Evolutionary conservation across 345 rosid species (phyloP), one percentile per base, ranked within the genome.

Genomic region (Noccaea caerulescens): DNA sequence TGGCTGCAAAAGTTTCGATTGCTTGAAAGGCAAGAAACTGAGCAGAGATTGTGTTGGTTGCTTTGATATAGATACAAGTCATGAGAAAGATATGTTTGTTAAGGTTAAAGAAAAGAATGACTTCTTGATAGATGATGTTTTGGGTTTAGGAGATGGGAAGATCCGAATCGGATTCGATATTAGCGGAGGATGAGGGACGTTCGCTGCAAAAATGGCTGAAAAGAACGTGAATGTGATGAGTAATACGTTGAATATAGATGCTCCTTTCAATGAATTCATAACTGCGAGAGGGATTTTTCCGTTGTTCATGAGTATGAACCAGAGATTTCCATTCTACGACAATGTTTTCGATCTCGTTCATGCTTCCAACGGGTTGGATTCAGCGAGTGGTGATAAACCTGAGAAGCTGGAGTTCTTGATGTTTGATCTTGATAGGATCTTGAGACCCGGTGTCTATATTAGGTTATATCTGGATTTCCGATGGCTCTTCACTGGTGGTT

Each of bases 191-290:
- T 85, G 96, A 27, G 98, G 97, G 54, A 86, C 93, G 0, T 88
- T 91, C 58, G 95, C 96, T 57, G 97, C 95, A 46, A 84, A 91
- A 73, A 88, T 94, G 96, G 95, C 97, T 1, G 99, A 91, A 82
- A 91, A 72, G 79, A 88, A 89, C 41, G 96, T 91, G 66, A 91
- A 95, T 39, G 72, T 94, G 42, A 78, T 94, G 71, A 82, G 95
- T 3, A 84, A 75, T 66, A 81, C 87, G 0, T 50, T 94, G 80
- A 94, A 94, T 52, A 56, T 80, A 0, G 96, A 89, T 69, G 98
- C 91, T 14, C 98, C 97, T 0, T 85, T 79, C 50, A 86, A 86
- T 39, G 97, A 91, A 52, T 94, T 91, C 78, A 80, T 91, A 7
- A 93, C 99, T 0, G 88, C 88, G 1, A 87, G 98, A 81, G 98